Evolutionary conservation across 495 filamentous ascomycete species (phyloP).

Genomic region (Aspergillus ostianus): DNA sequence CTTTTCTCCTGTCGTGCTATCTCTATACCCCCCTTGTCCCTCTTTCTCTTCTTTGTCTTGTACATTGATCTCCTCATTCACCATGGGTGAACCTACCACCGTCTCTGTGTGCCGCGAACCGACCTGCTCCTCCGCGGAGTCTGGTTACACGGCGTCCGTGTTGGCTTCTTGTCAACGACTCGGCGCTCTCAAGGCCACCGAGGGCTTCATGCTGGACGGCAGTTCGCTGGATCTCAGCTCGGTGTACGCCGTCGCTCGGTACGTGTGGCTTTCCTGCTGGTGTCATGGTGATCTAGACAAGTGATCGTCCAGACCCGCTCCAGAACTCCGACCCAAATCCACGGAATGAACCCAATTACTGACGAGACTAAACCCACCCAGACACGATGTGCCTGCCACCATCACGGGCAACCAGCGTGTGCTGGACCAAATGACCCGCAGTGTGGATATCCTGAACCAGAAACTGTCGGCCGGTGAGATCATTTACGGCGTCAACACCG

Average conservation of each 20-base stretch:
- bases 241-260: constrained; percentile 17
- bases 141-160: constrained; percentile 1
- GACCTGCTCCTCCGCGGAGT: neutral
- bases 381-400: constrained; percentile 10
- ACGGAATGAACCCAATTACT: neutral
- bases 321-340: neutral
- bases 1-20: neutral
- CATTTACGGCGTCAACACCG: constrained; percentile 58
- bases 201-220: constrained; percentile 17
- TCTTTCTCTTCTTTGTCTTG: neutral
- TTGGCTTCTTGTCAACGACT: neutral
- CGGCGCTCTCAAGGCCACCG: constrained; percentile 3
- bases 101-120: neutral
- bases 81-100: neutral
- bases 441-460: constrained; percentile 21
- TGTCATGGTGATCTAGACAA: neutral
- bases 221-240: constrained; percentile 13
- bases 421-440: constrained; percentile 16
- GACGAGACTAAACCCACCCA: constrained; percentile 1
- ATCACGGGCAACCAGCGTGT: constrained; percentile 15
- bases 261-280: neutral
- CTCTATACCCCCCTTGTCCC: neutral
- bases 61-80: neutral
- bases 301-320: neutral
- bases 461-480: constrained; percentile 18